phyloP scores from a whole-genome alignment of 768 basidiomycete species.

The Xerocomellus dryophilus region DNA sequence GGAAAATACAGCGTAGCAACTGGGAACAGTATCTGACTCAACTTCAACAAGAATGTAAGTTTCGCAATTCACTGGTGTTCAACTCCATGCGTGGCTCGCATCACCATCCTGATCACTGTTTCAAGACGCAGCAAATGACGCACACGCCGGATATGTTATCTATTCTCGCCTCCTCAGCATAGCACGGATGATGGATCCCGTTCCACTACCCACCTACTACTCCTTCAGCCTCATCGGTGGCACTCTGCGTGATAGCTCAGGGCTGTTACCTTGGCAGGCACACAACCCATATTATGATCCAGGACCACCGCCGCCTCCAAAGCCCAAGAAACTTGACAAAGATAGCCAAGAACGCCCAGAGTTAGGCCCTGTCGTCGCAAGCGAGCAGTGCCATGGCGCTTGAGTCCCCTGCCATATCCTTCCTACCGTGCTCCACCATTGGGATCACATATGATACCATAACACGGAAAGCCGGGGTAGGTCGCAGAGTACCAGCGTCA shows the following conservation, averaged over 20 bases:
- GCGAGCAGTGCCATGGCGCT: not conserved
- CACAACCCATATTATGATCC: conserved; percentile 70
- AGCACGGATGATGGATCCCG: conserved; percentile 34
- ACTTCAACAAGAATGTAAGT: conserved; percentile 61
- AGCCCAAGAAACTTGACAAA: conserved; percentile 20
- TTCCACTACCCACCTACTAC: conserved; percentile 44
- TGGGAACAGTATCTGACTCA: conserved; percentile 55
- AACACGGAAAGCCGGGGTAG: not conserved
- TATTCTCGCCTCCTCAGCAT: conserved; percentile 47
- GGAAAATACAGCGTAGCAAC: conserved; percentile 59
- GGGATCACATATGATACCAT: not conserved
- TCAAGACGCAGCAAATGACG: conserved; percentile 71
- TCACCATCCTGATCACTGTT: conserved; percentile 7
- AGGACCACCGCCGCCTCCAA: conserved; percentile 60
- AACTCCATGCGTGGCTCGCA: not conserved
- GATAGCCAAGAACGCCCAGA: not conserved
- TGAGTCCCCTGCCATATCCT: not conserved
- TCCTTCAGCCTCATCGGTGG: conserved; percentile 55
- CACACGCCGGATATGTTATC: conserved; percentile 57
- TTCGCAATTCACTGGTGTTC: not conserved
- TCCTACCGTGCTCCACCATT: not conserved
- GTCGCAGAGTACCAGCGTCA: not conserved
- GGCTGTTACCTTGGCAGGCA: conserved; percentile 45
- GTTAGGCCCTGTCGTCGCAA: not conserved
- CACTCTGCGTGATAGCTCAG: conserved; percentile 38